Evolutionary conservation across 495 filamentous ascomycete genomes (phyloP).

Genomic region (Penicillium robsamsonii): DNA sequence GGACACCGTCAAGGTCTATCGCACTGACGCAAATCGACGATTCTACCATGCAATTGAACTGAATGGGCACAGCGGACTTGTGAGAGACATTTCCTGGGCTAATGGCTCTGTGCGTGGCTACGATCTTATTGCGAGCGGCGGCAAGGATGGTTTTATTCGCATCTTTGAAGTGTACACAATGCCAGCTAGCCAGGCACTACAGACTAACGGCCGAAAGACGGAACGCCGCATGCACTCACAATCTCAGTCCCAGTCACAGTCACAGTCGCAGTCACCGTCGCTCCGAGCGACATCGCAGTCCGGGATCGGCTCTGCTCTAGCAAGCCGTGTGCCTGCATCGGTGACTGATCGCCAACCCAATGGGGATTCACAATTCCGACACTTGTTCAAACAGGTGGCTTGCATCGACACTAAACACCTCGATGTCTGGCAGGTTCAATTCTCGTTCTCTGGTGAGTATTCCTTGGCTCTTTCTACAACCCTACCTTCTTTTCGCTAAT

Average conservation of each 20-base stretch:
- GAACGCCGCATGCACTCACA: constrained; percentile 22
- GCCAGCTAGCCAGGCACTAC: constrained; percentile 26
- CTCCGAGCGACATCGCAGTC: constrained; percentile 44
- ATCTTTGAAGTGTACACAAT: constrained; percentile 75
- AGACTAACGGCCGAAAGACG: constrained; percentile 33
- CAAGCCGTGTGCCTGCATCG: constrained; percentile 36
- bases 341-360: constrained; percentile 34
- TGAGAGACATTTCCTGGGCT: constrained; percentile 93
- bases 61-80: constrained; percentile 63
- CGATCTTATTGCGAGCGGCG: constrained; percentile 87
- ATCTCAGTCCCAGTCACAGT: constrained; percentile 32
- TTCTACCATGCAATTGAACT: constrained; percentile 82
- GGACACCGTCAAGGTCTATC: constrained; percentile 74
- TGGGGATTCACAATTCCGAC: constrained; percentile 41
- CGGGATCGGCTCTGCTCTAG: constrained; percentile 52
- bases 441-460: constrained; percentile 45
- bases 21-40: constrained; percentile 62
- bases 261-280: constrained; percentile 32
- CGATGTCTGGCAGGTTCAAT: constrained; percentile 51
- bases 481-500: background rate
- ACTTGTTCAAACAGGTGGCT: constrained; percentile 47
- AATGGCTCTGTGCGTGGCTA: constrained; percentile 81
- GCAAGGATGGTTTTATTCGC: constrained; percentile 83
- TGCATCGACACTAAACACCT: constrained; percentile 50
- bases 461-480: background rate